Base-by-base conservation (phyloP, 495 filamentous ascomycete species). In the Tuber microsphaerosporum region DNA sequence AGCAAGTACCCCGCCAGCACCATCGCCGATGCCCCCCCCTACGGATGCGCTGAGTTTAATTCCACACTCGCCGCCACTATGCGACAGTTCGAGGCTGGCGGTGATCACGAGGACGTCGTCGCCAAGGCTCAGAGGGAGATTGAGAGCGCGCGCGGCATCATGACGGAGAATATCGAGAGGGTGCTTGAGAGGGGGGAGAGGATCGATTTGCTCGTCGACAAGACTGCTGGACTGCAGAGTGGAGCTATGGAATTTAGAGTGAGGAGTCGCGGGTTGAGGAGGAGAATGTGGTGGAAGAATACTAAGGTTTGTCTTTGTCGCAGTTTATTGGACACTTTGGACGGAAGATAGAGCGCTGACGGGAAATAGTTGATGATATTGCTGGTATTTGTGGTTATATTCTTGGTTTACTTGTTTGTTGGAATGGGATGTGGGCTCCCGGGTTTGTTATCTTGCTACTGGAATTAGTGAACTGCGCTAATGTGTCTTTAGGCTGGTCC, bases 261-360 rank as follows among this genome's bases (percentile, higher is more conserved):
- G 0, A 81, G 84, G 69, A 87, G 87, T 71, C 84, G 85, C 44
- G 92, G 92, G 0, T 83, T 99, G 83, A 92, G 94, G 86, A 87
- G 95, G 84, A 86, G 89, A 81, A 98, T 98, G 96, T 99, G 95
- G 95, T 99, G 94, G 94, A 99, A 99, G 91, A 99, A 99, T 85
- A 88, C 94, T 31, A 95, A 96, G 85, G 79, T 94, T 51, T 39
- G 71, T 31, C 31, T 12, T 61, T 26, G 16, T 5, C 51, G 0
- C 8, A 9, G 1, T 46, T 46, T 48, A 43, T 48, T 46, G 17
- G 20, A 48, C 6, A 6, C n/a, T 14, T 14, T 10, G 12, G n/a
- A 22, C 8, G 46, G 46, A 20, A 19, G 20, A 51, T 5, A n/a
- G 46, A 51, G 19, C 5, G 51, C 51, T 61, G 2, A 61, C 10